Base-by-base conservation (phyloP, 2,329 filamentous ascomycete genomes). In the Simplicillium aogashimaense region DNA sequence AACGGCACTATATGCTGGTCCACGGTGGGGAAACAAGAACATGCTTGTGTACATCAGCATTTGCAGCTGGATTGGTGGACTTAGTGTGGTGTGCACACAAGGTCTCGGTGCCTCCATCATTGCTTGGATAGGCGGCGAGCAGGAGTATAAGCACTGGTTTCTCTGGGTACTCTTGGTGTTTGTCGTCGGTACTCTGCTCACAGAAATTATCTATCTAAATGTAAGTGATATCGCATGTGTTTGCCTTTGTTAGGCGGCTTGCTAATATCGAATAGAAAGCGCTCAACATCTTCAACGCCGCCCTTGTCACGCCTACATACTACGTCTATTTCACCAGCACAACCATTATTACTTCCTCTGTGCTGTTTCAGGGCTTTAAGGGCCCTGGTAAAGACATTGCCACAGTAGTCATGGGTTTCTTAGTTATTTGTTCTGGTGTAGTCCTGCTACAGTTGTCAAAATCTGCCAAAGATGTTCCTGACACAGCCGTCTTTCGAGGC, bases 41-140 rank as follows among this genome's bases (percentile, higher is more conserved):
- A 97, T 98, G 92, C 73, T 98, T 60, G 88, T 97, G 29, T 97
- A 98, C 63, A 78, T 98, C 50, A 89, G 83, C 51, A 90, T 98
- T 51, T 98, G 92, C 73, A 95, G 88, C 65, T 76, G 94, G 70
- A 80, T 97, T 45, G 92, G 92, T 47, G 92, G 89, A 2, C 68
- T 97, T 55, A 95, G 88, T 63, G 92, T 97, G 8, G 92, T 97
- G 40, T 84, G 87, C 13, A 97, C 89, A 3, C 90, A 97, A 62
- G 92, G 92, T 14, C 65, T 98, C 34, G 92, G 92, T 39, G 80
- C 90, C 40, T 90, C 90, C 14, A 89, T 98, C 47, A 76, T 95
- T 41, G 86, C 90, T 0, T 88, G 94, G 66, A 82, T 82, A 44
- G 73, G 76, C 14, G 92, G 90, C 13, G 78, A 79, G 37, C 73